Evolutionary conservation across 2,329 filamentous ascomycete genomes (phyloP).

Genomic region (Cordyceps militaris): DNA sequence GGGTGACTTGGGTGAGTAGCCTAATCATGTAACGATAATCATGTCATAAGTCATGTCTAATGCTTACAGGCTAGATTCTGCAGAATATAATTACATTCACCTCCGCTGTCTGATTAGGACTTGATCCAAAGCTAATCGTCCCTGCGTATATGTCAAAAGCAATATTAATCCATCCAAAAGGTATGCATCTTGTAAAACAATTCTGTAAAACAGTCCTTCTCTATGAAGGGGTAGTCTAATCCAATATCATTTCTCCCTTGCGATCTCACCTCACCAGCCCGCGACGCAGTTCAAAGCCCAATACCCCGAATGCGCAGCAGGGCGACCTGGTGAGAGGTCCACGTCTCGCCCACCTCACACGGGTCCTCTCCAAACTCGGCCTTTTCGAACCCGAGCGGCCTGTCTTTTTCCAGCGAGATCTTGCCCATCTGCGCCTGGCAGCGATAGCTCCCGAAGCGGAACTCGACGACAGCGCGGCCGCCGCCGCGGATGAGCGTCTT

Average conservation of each 20-base stretch:
- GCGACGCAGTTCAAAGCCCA: slow-evolving; percentile 19
- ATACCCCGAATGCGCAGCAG: slow-evolving; percentile 26
- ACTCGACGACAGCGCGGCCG: slow-evolving; percentile 35
- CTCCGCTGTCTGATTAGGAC: neutral
- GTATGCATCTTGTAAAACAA: neutral
- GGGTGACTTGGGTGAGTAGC: slow-evolving; percentile 32
- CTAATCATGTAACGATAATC: neutral
- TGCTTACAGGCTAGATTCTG: neutral
- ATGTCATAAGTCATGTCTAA: neutral
- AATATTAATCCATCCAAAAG: neutral
- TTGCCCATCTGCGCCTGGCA: slow-evolving; percentile 47
- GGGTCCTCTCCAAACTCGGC: slow-evolving; percentile 33
- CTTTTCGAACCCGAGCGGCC: slow-evolving; percentile 28
- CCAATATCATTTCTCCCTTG: neutral
- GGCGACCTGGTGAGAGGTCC: slow-evolving; percentile 26
- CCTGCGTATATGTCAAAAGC: neutral
- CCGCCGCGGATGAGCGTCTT: slow-evolving; percentile 23
- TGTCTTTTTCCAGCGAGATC: slow-evolving; percentile 31
- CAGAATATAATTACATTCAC: neutral
- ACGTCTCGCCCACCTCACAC: slow-evolving; percentile 29
- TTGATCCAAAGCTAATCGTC: neutral
- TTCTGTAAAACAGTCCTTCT: neutral
- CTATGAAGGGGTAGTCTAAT: neutral
- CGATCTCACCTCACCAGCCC: neutral
- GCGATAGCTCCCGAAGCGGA: slow-evolving; percentile 47